These are phyloP conservation scores for Galeopsis tetrahit DNA, from an alignment of 257 asterid genomes.

Conservation along the genomic window DNA sequence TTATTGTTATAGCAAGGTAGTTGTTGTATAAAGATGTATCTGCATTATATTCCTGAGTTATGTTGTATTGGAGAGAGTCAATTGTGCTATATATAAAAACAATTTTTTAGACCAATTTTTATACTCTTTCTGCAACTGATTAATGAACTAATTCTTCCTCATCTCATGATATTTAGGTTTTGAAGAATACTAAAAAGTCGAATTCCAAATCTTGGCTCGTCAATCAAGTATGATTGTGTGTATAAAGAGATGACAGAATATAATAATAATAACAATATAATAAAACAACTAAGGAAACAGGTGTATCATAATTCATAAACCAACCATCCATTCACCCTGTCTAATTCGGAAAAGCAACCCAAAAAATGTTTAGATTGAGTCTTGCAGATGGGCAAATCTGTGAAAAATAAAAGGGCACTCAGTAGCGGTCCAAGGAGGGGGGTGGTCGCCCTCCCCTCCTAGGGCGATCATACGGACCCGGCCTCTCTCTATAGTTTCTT, in stretches of 20 bases:
- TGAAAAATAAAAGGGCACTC: constrained; percentile 22
- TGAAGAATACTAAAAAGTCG: too few relatives aligned
- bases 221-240: not conserved
- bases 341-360: constrained; percentile 15
- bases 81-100: not conserved
- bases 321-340: constrained; percentile 9
- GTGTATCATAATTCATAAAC: not conserved
- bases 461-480: constrained; percentile 85
- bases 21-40: constrained; percentile 29
- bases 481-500: constrained; percentile 67
- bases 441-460: constrained; percentile 77
- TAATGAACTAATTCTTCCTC: too few relatives aligned
- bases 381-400: not conserved
- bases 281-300: constrained; percentile 11
- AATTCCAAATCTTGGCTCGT: too few relatives aligned
- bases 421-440: constrained; percentile 73
- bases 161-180: too few relatives aligned
- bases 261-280: not conserved
- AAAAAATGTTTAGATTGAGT: constrained; percentile 12
- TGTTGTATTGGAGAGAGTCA: not conserved
- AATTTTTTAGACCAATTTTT: too few relatives aligned
- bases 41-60: not conserved
- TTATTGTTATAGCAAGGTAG: not conserved
- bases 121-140: too few relatives aligned
- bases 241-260: not conserved